Evolutionary conservation across 1,284 basidiomycete genomes (phyloP).

Genomic region (Exsudoporus floridanus): DNA sequence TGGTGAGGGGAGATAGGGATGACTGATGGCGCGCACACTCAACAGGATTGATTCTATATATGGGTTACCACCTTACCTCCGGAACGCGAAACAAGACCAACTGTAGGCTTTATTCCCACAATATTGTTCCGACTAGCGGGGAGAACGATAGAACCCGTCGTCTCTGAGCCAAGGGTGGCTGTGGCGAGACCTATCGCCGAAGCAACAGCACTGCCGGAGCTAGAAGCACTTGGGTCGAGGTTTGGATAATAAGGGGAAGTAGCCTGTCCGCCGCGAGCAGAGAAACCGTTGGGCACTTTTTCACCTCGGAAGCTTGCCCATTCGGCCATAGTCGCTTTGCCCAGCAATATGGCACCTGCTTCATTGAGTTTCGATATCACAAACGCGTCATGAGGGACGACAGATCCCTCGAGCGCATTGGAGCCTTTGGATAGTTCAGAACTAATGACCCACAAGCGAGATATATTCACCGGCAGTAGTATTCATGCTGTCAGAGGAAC

Average conservation of each 20-base stretch:
- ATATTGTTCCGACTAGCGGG: slow-evolving; percentile 46
- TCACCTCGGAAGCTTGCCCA: slow-evolving; percentile 50
- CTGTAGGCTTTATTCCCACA: slow-evolving; percentile 39
- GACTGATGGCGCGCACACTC: slow-evolving; percentile 32
- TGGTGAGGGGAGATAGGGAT: slow-evolving; percentile 51
- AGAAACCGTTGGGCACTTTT: slow-evolving; percentile 46
- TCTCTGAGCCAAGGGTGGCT: slow-evolving; percentile 54
- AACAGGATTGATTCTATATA: not conserved
- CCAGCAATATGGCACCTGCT: slow-evolving; percentile 55
- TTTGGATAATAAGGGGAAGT: slow-evolving; percentile 50
- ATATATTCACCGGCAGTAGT: slow-evolving; percentile 45
- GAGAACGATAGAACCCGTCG: slow-evolving; percentile 48
- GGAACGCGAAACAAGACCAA: slow-evolving; percentile 49
- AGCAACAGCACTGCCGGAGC: slow-evolving; percentile 51
- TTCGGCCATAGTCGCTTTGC: slow-evolving; percentile 49
- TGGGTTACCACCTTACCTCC: slow-evolving; percentile 38
- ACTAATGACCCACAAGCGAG: not conserved
- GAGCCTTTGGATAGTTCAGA: slow-evolving; percentile 41
- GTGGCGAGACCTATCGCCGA: slow-evolving; percentile 50
- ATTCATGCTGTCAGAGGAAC: slow-evolving; percentile 52
- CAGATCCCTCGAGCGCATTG: slow-evolving; percentile 54
- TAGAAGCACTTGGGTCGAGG: slow-evolving; percentile 51
- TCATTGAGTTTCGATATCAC: slow-evolving; percentile 57
- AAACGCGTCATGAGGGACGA: slow-evolving; percentile 65
- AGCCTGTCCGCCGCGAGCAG: slow-evolving; percentile 52